Conservation (phyloP, 2,329 filamentous ascomycete genomes). For the Ceratocystis smalleyi region DNA sequence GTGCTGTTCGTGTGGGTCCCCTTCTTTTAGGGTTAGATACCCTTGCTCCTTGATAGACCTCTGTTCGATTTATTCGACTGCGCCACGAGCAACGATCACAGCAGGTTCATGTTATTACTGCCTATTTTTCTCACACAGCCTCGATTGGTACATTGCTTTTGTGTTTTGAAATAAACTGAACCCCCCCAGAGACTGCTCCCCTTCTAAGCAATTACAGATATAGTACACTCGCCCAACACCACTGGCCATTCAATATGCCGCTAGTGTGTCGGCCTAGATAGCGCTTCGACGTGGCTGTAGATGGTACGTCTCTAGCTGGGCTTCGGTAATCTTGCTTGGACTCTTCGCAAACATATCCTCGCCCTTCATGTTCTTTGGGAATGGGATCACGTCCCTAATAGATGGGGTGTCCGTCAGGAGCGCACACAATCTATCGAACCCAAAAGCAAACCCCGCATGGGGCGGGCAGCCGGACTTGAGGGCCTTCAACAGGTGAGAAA, state of each 20-base stretch:
- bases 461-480: slow-evolving; percentile 78
- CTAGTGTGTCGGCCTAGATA: background rate
- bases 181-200: too few relatives aligned
- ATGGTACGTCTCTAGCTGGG: slow-evolving; percentile 36
- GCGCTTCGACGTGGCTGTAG: slow-evolving; percentile 22
- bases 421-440: slow-evolving; percentile 75
- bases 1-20: slow-evolving; percentile 2
- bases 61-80: background rate
- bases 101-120: background rate
- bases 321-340: slow-evolving; percentile 51
- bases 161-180: too few relatives aligned
- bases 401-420: slow-evolving; percentile 62
- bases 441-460: slow-evolving; percentile 83
- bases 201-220: background rate
- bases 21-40: background rate
- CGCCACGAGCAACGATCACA: slow-evolving; percentile 1
- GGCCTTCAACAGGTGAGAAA: slow-evolving; percentile 70
- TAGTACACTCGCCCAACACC: slow-evolving; percentile 2
- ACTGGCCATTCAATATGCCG: background rate
- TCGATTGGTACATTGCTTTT: background rate
- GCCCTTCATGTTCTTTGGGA: slow-evolving; percentile 84
- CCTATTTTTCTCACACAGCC: background rate
- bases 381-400: slow-evolving; percentile 87
- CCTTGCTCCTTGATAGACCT: background rate
- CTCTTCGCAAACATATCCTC: slow-evolving; percentile 73